Base-by-base conservation (phyloP, 2,329 filamentous ascomycete species). In the Aureobasidium vineae region DNA sequence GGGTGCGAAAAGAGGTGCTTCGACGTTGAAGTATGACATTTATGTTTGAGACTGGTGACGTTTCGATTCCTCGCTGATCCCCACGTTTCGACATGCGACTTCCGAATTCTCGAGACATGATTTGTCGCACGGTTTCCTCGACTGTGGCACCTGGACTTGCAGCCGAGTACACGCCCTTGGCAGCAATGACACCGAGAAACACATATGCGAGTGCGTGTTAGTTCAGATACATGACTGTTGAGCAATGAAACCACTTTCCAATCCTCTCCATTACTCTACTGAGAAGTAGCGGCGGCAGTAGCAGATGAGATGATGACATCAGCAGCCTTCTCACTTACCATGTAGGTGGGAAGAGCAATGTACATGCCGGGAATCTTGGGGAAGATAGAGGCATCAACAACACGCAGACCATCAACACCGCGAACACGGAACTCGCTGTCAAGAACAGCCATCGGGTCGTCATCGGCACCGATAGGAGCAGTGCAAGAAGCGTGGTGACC, bases 331-430 rank as follows among this genome's bases (percentile, higher is more conserved):
- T 88, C 85, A 1, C 79, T 80, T 5, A 85, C 77, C 74, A 88
- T 84, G 70, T 85, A 86, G 0, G 81, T 81, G 0, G 84, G 79
- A 0, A 83, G 72, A 4, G 80, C 78, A 31, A 82, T 79, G 70
- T 83, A 86, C 63, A 78, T 82, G 68, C 85, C 85, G 1, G 84
- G 84, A 65, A 84, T 85, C 64, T 78, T 78, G 0, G 85, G 84
- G 67, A 84, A 88, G 0, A 84, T 79, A 28, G 80, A 83, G 0
- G 85, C 86, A 76, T 89, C 86, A 0, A 89, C 86, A 2, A 88
- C 86, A 33, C 86, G 77, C 59, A 89, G 72, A 0, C 83, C 82
- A 0, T 79, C 74, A 0, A 86, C 81, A 0, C 85, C 85, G 10
- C 82, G 77, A 0, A 89, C 86, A 15, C 80, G 78, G 72, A 88